phyloP scores from a whole-genome alignment of 495 filamentous ascomycete species.

The Margaritispora aquatica region DNA sequence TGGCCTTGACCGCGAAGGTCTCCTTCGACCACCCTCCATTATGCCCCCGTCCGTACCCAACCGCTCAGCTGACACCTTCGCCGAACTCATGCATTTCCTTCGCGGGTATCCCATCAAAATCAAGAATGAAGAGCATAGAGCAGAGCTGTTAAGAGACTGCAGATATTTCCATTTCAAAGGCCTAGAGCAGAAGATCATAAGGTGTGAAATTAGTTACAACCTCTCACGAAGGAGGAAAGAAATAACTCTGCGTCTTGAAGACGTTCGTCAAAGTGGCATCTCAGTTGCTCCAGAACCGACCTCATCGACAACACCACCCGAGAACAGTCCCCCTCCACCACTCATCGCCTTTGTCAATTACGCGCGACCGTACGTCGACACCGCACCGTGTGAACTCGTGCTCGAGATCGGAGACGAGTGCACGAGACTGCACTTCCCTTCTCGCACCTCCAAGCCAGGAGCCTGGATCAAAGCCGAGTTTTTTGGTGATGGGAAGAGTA shows the following conservation, averaged over 20 bases:
- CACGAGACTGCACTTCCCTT: slow-evolving; percentile 52
- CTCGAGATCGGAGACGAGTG: slow-evolving; percentile 70
- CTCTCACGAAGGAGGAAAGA: slow-evolving; percentile 58
- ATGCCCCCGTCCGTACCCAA: slow-evolving; percentile 74
- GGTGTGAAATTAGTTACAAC: slow-evolving; percentile 73
- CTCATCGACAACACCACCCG: not conserved
- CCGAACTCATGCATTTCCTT: slow-evolving; percentile 75
- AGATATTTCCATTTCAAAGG: slow-evolving; percentile 91
- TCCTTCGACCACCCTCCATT: slow-evolving; percentile 89
- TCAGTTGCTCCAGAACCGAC: slow-evolving; percentile 51
- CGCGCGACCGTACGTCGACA: slow-evolving; percentile 74
- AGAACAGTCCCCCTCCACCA: not conserved
- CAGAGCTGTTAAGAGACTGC: slow-evolving; percentile 76
- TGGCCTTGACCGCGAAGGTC: slow-evolving; percentile 67
- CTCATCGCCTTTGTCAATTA: slow-evolving; percentile 62
- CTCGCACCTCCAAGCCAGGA: slow-evolving; percentile 1
- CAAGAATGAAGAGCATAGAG: slow-evolving; percentile 68
- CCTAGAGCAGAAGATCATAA: slow-evolving; percentile 80
- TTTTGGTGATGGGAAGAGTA: slow-evolving; percentile 55
- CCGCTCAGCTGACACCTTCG: slow-evolving; percentile 72
- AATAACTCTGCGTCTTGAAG: slow-evolving; percentile 75
- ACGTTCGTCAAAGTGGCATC: slow-evolving; percentile 80
- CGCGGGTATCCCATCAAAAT: slow-evolving; percentile 85
- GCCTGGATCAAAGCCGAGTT: slow-evolving; percentile 57
- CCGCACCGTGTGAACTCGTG: slow-evolving; percentile 63